Conservation (phyloP, 176 grass and related monocot species). For the Carex scoparia region DNA sequence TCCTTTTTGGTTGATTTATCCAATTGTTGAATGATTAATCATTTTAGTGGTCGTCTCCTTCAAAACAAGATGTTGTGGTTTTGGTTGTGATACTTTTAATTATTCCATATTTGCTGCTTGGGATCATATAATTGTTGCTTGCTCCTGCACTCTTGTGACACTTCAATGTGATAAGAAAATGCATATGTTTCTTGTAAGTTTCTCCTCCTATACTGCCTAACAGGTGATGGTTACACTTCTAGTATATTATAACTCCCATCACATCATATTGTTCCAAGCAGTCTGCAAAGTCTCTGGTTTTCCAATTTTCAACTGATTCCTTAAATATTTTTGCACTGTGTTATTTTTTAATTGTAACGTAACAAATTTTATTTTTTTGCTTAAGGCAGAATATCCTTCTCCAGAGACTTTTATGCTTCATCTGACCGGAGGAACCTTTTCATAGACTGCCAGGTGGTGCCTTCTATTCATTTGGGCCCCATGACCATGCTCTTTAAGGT, state of each 20-base stretch:
- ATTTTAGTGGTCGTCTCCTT: not conserved
- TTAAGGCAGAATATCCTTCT: not conserved
- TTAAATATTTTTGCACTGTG: not conserved
- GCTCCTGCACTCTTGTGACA: not conserved
- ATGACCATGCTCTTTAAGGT: not conserved
- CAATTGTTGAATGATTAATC: not conserved
- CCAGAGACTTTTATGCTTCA: not conserved
- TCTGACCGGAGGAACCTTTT: not conserved
- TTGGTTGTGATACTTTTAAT: not conserved
- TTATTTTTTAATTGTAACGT: not conserved
- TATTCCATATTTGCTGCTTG: not conserved
- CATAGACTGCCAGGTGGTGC: not conserved
- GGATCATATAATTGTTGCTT: not conserved
- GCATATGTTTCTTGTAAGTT: constrained; percentile 11
- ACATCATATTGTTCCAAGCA: constrained; percentile 1
- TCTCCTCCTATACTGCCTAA: not conserved
- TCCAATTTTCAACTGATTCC: not conserved
- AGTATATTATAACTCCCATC: not conserved
- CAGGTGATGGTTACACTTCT: constrained; percentile 6
- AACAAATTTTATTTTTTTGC: not conserved
- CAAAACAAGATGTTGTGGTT: not conserved
- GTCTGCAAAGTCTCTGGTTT: not conserved
- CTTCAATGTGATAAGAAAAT: constrained; percentile 1
- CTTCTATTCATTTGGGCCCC: not conserved
- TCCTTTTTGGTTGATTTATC: not conserved